Evolutionary conservation across 345 rosid species (phyloP).

Genomic region (Cardiospermum halicacabum): DNA sequence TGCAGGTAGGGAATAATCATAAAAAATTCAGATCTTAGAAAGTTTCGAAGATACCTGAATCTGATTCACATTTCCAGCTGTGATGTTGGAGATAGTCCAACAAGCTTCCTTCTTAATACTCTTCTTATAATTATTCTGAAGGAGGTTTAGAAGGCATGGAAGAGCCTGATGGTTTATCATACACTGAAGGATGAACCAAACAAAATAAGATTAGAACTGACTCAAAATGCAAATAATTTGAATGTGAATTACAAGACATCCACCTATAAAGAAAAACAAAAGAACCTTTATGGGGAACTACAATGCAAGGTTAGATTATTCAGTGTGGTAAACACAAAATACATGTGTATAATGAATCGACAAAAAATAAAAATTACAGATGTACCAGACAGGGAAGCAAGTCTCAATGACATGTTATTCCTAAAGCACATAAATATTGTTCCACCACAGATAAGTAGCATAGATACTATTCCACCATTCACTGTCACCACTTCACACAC

Average conservation of each 20-base stretch:
- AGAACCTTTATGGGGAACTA: background rate
- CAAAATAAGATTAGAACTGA: conserved; percentile 10
- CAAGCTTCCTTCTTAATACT: conserved; percentile 87
- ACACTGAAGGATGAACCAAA: conserved; percentile 30
- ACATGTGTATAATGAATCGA: no score
- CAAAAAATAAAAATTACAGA: no score
- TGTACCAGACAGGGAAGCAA: no score
- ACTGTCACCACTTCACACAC: no score
- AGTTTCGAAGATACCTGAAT: no score
- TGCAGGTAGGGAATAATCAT: background rate
- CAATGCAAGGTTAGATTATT: no score
- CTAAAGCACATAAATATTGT: no score
- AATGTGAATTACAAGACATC: background rate
- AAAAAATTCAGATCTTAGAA: conserved; percentile 8
- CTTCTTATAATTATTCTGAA: conserved; percentile 53
- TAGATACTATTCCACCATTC: no score
- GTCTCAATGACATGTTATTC: no score
- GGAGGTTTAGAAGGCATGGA: conserved; percentile 51
- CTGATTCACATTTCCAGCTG: conserved; percentile 72
- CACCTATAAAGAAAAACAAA: background rate
- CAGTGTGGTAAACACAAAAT: no score
- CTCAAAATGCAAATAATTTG: conserved; percentile 5
- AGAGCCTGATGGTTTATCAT: conserved; percentile 55
- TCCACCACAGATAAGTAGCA: no score
- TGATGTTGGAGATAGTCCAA: conserved; percentile 87